Evolutionary conservation across 2,329 filamentous ascomycete genomes (phyloP).

Genomic region (Torrubiellomyces zombiae): DNA sequence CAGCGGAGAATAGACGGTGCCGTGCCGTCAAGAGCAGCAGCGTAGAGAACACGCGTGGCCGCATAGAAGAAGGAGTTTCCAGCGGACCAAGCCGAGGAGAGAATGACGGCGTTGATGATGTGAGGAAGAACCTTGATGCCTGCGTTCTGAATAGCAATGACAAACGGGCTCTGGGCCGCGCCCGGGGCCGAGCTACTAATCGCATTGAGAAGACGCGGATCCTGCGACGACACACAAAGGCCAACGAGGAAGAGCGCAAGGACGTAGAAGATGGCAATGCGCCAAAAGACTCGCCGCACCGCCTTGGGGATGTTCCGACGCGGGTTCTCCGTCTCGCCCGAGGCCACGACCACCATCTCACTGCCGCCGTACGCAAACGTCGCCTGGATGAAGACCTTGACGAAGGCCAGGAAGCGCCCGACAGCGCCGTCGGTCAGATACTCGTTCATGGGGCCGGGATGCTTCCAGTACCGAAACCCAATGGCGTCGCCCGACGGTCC

Average conservation of each 20-base stretch:
- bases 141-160: slow-evolving; percentile 34
- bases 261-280: slow-evolving; percentile 19
- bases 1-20: slow-evolving; percentile 21
- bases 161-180: slow-evolving; percentile 35
- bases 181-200: slow-evolving; percentile 22
- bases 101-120: slow-evolving; percentile 41
- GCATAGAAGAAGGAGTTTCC: slow-evolving; percentile 40
- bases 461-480: slow-evolving; percentile 27
- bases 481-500: slow-evolving; percentile 23
- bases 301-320: slow-evolving; percentile 19
- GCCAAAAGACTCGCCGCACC: slow-evolving; percentile 16
- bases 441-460: slow-evolving; percentile 25
- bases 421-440: slow-evolving; percentile 20
- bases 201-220: slow-evolving; percentile 27
- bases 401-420: slow-evolving; percentile 25
- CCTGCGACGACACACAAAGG: slow-evolving; percentile 19
- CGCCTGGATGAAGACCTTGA: slow-evolving; percentile 28
- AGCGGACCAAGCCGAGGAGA: slow-evolving; percentile 41
- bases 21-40: slow-evolving; percentile 24
- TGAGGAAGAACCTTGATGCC: slow-evolving; percentile 27
- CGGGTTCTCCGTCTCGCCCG: slow-evolving; percentile 19
- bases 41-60: slow-evolving; percentile 29
- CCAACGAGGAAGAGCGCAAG: slow-evolving; percentile 21
- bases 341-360: slow-evolving; percentile 19
- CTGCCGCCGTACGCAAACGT: slow-evolving; percentile 31